Conservation (phyloP, 148 eudicot species). For the Chenopodium quinoa region DNA sequence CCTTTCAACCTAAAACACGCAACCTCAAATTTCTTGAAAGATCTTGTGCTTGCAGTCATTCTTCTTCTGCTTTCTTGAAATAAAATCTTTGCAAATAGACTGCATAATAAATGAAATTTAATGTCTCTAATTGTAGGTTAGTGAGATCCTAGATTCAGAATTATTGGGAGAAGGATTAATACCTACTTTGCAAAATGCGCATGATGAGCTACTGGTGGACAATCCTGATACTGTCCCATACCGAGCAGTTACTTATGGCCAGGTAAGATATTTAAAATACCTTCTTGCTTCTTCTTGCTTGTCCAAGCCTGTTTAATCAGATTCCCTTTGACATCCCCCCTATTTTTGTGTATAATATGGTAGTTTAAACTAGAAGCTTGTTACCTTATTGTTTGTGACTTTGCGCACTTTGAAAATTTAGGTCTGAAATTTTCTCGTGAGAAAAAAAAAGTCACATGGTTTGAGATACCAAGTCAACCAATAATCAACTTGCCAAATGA, state of each 20-base stretch:
- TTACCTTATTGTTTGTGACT: not conserved
- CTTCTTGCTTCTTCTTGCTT: not conserved
- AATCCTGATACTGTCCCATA: slow-evolving; percentile 75
- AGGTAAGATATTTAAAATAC: slow-evolving; percentile 36
- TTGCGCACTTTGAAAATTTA: not conserved
- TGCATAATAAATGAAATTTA: not conserved
- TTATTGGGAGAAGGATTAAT: slow-evolving; percentile 89
- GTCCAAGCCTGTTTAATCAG: not conserved
- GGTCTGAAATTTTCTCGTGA: not conserved
- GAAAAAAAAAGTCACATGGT: not conserved
- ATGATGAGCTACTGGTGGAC: slow-evolving; percentile 72
- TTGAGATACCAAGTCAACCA: too few relatives aligned
- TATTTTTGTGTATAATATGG: not conserved
- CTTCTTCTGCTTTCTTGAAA: not conserved
- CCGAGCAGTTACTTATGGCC: slow-evolving; percentile 71
- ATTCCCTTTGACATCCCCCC: not conserved
- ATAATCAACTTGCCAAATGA: too few relatives aligned
- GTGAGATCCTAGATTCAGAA: slow-evolving; percentile 95
- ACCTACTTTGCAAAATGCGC: slow-evolving; percentile 88
- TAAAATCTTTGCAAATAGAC: not conserved
- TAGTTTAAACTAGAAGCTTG: not conserved
- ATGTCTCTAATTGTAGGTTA: slow-evolving; percentile 46
- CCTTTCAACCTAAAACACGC: not conserved
- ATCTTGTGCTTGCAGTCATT: too few relatives aligned
- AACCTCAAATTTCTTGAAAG: too few relatives aligned